A percentile compares a stretch with the other conserved stretches of the same genome.
phyloP scores from a whole-genome alignment of 257 asterid genomes.

The Solanum bukasovii region DNA sequence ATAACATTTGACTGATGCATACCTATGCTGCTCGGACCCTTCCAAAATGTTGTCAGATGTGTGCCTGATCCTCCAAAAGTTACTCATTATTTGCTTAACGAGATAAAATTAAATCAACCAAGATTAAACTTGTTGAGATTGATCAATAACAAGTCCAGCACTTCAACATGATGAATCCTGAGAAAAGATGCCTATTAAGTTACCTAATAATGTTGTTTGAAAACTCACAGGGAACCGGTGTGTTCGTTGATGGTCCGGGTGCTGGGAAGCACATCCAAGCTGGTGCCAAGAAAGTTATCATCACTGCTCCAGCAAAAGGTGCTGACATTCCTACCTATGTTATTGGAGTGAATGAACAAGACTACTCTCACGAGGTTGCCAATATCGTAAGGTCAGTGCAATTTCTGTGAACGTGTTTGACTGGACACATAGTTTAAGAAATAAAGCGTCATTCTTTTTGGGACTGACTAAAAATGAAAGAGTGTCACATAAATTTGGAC shows the following conservation, averaged over 20 bases:
- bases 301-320: slow-evolving; percentile 96
- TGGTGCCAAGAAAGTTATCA: slow-evolving; percentile 92
- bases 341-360: slow-evolving; percentile 81
- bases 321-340: slow-evolving; percentile 93
- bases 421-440: not conserved
- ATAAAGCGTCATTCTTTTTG: not conserved
- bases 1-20: not conserved
- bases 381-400: slow-evolving; percentile 60
- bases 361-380: slow-evolving; percentile 64
- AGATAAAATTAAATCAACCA: not conserved
- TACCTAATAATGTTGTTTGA: not conserved
- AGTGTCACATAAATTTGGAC: not conserved
- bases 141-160: not conserved
- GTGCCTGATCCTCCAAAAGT: not conserved
- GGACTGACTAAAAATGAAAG: not conserved
- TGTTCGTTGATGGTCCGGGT: slow-evolving; percentile 92
- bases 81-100: not conserved
- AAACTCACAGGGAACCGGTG: slow-evolving; percentile 74
- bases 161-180: not conserved
- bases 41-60: not conserved
- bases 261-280: slow-evolving; percentile 98
- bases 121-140: not conserved
- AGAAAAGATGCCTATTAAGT: not conserved
- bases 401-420: not conserved
- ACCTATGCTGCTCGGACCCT: not conserved